Conservation (phyloP, 2,329 filamentous ascomycete genomes). For the Zasmidium cellare region DNA sequence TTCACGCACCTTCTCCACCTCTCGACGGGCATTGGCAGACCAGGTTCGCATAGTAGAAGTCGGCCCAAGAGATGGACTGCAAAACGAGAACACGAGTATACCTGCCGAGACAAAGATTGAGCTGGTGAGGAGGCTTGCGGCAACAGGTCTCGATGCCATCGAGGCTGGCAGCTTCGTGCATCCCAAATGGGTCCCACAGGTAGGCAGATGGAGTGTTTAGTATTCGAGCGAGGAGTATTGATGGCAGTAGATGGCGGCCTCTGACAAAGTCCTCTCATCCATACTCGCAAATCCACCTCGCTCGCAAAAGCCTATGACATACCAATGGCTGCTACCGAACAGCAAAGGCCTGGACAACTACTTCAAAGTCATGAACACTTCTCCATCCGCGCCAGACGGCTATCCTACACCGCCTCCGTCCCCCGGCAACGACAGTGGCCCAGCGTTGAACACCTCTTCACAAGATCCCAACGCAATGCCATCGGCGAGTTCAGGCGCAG, state of each 20-base stretch:
- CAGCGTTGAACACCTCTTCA: constrained; percentile 45
- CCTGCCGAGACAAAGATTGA: constrained; percentile 73
- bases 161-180: constrained; percentile 82
- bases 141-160: constrained; percentile 70
- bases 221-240: constrained; percentile 7
- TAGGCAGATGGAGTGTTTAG: constrained; percentile 37
- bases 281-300: constrained; percentile 60
- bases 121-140: constrained; percentile 67
- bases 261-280: constrained; percentile 70
- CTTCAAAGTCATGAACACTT: constrained; percentile 50
- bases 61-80: constrained; percentile 77
- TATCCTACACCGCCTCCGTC: constrained; percentile 49
- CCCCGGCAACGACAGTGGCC: constrained; percentile 37
- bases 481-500: constrained; percentile 33
- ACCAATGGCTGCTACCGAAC: constrained; percentile 81
- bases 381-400: constrained; percentile 42
- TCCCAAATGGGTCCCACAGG: constrained; percentile 82
- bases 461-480: constrained; percentile 45
- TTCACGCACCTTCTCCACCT: constrained; percentile 27
- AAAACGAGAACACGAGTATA: constrained; percentile 76
- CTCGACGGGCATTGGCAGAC: constrained; percentile 34
- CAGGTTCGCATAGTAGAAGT: constrained; percentile 72
- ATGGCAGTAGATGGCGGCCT: constrained; percentile 69
- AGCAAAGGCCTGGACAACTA: constrained; percentile 69
- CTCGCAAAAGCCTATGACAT: constrained; percentile 61